Conservation (phyloP, 1,284 basidiomycete species). For the Volvariella volvacea region DNA sequence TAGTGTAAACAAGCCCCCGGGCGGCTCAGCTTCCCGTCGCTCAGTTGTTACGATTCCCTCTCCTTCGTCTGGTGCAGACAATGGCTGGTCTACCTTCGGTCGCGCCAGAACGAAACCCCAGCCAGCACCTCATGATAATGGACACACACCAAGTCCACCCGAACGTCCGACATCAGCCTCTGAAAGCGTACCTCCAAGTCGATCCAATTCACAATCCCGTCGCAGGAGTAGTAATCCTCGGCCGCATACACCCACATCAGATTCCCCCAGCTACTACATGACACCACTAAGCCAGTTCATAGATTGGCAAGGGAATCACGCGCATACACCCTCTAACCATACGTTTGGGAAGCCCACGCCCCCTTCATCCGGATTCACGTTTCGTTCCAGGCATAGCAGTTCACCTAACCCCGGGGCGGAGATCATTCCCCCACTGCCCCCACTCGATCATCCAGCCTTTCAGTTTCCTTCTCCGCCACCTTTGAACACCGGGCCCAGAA, state of each 20-base stretch:
- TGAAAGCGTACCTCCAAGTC: slow-evolving; percentile 8
- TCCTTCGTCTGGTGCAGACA: slow-evolving; percentile 3
- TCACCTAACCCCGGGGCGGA: slow-evolving; percentile 18
- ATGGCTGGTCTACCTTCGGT: slow-evolving; percentile 18
- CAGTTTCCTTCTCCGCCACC: slow-evolving; percentile 8
- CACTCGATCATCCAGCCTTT: slow-evolving; percentile 45
- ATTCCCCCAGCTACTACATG: slow-evolving; percentile 14
- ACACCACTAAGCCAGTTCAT: slow-evolving; percentile 14
- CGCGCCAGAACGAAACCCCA: slow-evolving; percentile 5
- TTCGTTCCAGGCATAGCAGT: slow-evolving; percentile 14
- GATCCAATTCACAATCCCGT: slow-evolving; percentile 7
- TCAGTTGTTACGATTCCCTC: neutral
- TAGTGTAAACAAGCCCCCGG: too few relatives aligned
- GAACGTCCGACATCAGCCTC: slow-evolving; percentile 16
- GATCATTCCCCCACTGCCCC: slow-evolving; percentile 40
- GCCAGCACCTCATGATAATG: too few relatives aligned
- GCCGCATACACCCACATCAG: slow-evolving; percentile 13
- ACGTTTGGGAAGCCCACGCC: slow-evolving; percentile 28
- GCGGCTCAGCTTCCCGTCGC: too few relatives aligned
- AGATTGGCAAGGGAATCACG: neutral
- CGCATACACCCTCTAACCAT: slow-evolving; percentile 11
- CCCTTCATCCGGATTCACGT: slow-evolving; percentile 15
- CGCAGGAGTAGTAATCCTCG: slow-evolving; percentile 7
- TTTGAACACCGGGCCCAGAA: slow-evolving; percentile 13
- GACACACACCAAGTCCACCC: too few relatives aligned